phyloP scores from a whole-genome alignment of 371 early-diverging fungal species.

The Polyrhizophydium stewartii region DNA sequence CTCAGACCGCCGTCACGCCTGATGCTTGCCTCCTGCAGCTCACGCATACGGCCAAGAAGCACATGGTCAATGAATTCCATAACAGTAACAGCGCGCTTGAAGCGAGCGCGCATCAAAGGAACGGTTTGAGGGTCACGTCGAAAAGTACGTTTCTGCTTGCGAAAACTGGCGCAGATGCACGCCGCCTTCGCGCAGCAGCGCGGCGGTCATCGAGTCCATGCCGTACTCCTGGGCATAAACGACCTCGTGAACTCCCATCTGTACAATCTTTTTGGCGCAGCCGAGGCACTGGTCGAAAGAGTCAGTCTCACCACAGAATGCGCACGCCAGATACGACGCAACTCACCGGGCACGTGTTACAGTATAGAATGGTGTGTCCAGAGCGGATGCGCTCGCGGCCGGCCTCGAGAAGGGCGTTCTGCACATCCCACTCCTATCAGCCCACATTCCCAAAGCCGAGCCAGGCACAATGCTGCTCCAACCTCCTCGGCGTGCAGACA shows the following conservation, averaged over 20 bases:
- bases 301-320: conserved; percentile 4
- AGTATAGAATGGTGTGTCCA: conserved; percentile 71
- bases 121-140: no score
- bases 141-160: no score
- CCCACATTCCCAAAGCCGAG: no score
- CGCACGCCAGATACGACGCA: background rate
- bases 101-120: no score
- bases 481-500: conserved; percentile 98
- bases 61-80: no score
- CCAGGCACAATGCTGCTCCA: background rate
- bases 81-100: no score
- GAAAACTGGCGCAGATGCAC: conserved; percentile 75
- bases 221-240: conserved; percentile 84
- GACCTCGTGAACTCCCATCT: conserved; percentile 87
- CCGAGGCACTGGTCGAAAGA: conserved; percentile 50
- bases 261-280: conserved; percentile 95
- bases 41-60: no score
- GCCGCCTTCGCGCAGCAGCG: conserved; percentile 75
- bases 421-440: background rate
- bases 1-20: no score
- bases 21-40: no score
- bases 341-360: conserved; percentile 78
- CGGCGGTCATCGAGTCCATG: conserved; percentile 81
- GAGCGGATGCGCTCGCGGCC: conserved; percentile 73
- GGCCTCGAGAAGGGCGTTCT: conserved; percentile 92